Evolutionary conservation across 2,329 filamentous ascomycete genomes (phyloP), one percentile per base, ranked within the genome.

Genomic region (Talaromyces sp.): DNA sequence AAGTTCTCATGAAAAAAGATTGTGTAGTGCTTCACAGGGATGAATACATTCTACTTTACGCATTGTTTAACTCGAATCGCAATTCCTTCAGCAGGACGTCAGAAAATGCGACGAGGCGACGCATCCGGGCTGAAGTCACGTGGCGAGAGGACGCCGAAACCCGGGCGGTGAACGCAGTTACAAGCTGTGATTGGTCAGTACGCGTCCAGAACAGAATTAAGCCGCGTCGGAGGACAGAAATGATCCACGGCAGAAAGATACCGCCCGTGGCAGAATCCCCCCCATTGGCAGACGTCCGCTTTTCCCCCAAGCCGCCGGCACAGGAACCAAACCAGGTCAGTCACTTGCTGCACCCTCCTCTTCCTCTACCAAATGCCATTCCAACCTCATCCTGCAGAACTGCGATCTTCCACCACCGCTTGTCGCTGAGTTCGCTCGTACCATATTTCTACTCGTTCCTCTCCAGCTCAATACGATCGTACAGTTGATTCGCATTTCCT

Each of bases 401-500:
- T 56, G n/a, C 48, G 39, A 43, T n/a, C 43, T 9, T 33, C 27
- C 31, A 24, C 43, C 59, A 27, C 31, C 6, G 16, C 48, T 56
- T 33, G 52, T 56, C 52, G n/a, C 57, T 47, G 16, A 35, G 33
- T 57, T 56, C 59, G 16, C 64, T 61, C 47, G 13, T 43, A 31
- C n/a, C 31, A 22, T 31, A 39, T 57, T 24, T 16, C 31, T 37
- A 24, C 19, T 35, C 11, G 16, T 63, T 56, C 24, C 33, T 47
- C 35, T 31, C 22, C 39, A 39, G 19, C 48, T 57, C 13, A 19
- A 14, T 9, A 22, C 64, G 31, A 19, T 27, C 35, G 22, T 50
- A 48, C 39, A 47, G 45, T 65, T 60, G 60, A 61, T 68, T 64
- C 68, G 67, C 66, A 58, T 63, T 56, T 62, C 41, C 60, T 41